Conservation (phyloP, 1,284 basidiomycete species). For the Ustilago sp. region DNA sequence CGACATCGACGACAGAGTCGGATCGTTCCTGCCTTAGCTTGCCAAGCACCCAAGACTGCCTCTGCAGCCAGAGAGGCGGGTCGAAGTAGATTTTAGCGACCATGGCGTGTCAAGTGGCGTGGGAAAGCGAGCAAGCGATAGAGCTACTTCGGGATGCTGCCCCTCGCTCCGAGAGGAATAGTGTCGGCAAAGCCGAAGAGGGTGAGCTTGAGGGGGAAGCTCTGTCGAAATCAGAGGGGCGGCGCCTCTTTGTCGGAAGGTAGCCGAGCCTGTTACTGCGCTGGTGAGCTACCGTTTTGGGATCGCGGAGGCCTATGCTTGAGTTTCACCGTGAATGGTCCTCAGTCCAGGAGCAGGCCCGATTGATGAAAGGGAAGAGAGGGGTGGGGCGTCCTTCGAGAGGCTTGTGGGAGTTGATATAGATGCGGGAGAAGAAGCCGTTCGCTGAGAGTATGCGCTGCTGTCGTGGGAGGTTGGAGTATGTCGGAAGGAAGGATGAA, state of each 20-base stretch:
- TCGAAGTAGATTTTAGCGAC: conserved; percentile 52
- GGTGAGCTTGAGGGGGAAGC: conserved; percentile 3
- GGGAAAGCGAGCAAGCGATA: conserved; percentile 4
- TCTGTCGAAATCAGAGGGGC: conserved; percentile 5
- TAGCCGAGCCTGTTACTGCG: not conserved
- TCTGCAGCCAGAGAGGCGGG: conserved; percentile 53
- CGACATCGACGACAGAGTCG: conserved; percentile 54
- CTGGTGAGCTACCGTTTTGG: not conserved
- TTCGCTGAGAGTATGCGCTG: not conserved
- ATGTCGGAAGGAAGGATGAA: not conserved
- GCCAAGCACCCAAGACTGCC: conserved; percentile 50
- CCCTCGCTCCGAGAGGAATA: not conserved
- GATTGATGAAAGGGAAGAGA: not conserved
- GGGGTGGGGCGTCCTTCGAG: not conserved
- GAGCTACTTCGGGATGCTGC: conserved; percentile 1
- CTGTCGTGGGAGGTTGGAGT: not conserved
- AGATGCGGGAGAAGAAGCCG: not conserved
- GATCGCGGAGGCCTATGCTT: not conserved
- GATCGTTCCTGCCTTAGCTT: conserved; percentile 43
- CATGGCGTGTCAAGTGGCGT: conserved; percentile 11
- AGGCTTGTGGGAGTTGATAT: not conserved
- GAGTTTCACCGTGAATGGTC: not conserved
- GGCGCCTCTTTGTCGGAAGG: conserved; percentile 10
- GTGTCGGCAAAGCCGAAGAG: not conserved
- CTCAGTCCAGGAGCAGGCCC: not conserved